Base-by-base conservation (phyloP, 1,139 yeast genomes). In the Magnusiomyces magnusii region DNA sequence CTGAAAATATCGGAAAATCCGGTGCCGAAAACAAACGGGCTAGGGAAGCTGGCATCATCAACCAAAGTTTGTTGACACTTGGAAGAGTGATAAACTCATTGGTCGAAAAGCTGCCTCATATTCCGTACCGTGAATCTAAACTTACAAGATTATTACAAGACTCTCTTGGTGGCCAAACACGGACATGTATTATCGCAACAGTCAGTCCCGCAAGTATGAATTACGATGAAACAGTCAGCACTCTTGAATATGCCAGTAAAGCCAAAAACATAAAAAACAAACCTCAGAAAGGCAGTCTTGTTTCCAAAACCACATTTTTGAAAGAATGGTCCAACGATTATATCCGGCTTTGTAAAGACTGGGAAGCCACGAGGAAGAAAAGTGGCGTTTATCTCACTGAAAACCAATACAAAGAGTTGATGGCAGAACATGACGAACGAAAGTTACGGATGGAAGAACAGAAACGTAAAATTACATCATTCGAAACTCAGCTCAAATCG, bases 101-200 rank as follows among this genome's bases (percentile, higher is more conserved):
- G 54, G 86, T 82, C 1, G 86, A 81, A 62, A 77, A 78, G 51
- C 75, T 82, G 25, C 73, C 80, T 7, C 95, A 87, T 71, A 81
- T 90, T 21, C 96, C 97, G 0, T 91, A 89, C 68, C 76, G 97
- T 63, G 96, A 88, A 69, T 87, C 95, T 0, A 88, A 87, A 69
- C 78, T 89, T 58, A 89, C 96, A 0, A 78, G 95, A 62, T 71
- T 89, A 54, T 75, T 89, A 57, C 93, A 87, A 67, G 96, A 89
- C 68, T 87, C 95, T 0, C 76, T 89, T 31, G 96, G 96, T 0
- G 96, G 96, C 5, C 78, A 81, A 57, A 87, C 96, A 0, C 86
- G 86, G 65, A 89, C 96, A 0, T 80, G 88, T 28, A 79, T 89
- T 61, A 83, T 89, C 42, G 95, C 95, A 41, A 87, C 96, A 1